A percentile compares a stretch with the other conserved stretches of the same genome.
Evolutionary conservation across 768 basidiomycete genomes (phyloP).

Genomic region (Porpolomopsis calyptriformis): DNA sequence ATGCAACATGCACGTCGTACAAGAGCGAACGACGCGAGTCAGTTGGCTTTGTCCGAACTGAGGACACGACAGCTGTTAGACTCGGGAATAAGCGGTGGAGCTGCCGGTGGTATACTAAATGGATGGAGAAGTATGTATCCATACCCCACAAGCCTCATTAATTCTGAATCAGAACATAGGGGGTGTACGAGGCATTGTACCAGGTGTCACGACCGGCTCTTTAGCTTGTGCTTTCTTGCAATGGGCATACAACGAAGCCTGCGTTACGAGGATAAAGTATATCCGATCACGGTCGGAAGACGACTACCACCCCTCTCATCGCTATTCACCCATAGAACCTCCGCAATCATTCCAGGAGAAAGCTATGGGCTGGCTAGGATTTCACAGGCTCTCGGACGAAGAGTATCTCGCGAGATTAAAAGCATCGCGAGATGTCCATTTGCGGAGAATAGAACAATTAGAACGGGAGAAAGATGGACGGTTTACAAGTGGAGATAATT

Average conservation of each 20-base stretch:
- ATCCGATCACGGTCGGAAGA: slow-evolving; percentile 9
- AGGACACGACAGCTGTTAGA: slow-evolving; percentile 56
- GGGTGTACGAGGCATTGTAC: slow-evolving; percentile 43
- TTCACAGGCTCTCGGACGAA: slow-evolving; percentile 56
- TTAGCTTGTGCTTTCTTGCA: slow-evolving; percentile 54
- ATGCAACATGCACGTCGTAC: slow-evolving; percentile 38
- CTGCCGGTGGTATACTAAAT: slow-evolving; percentile 51
- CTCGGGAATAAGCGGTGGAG: slow-evolving; percentile 59
- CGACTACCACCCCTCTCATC: slow-evolving; percentile 14
- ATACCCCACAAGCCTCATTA: neutral
- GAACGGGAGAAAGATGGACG: slow-evolving; percentile 30
- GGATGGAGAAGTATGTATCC: slow-evolving; percentile 44
- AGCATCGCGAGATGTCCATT: slow-evolving; percentile 41
- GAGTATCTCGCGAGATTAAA: slow-evolving; percentile 56
- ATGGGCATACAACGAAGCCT: slow-evolving; percentile 58
- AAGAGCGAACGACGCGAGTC: slow-evolving; percentile 15
- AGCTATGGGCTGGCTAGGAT: slow-evolving; percentile 36
- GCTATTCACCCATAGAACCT: slow-evolving; percentile 5
- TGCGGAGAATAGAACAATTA: slow-evolving; percentile 48
- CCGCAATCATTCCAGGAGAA: slow-evolving; percentile 25
- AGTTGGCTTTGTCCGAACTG: slow-evolving; percentile 40
- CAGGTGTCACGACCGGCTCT: slow-evolving; percentile 52
- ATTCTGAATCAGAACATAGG: slow-evolving; percentile 31
- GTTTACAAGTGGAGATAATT: neutral
- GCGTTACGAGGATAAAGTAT: slow-evolving; percentile 48